Conservation (phyloP, 192 early-diverging fungal species). For the Linnemannia schmuckeri region DNA sequence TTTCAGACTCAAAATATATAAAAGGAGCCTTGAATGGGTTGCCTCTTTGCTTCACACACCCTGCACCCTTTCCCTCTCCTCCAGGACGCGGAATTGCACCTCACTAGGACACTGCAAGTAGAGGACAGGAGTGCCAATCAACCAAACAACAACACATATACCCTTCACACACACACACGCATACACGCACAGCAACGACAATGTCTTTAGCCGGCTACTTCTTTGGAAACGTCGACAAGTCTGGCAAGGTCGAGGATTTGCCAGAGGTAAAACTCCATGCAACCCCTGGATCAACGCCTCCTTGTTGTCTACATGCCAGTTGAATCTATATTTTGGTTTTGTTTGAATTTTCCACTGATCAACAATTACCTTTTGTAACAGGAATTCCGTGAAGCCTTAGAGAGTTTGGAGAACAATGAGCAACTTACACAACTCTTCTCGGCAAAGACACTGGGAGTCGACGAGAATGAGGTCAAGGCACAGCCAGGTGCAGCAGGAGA, state of each 20-base stretch:
- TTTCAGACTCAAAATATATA: not conserved
- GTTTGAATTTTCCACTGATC: not conserved
- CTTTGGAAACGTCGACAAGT: constrained; percentile 93
- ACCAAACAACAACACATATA: not conserved
- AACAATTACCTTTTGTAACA: constrained; percentile 25
- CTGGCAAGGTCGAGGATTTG: constrained; percentile 81
- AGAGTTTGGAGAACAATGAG: constrained; percentile 63
- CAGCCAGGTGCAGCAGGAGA: constrained; percentile 56
- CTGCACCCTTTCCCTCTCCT: not conserved
- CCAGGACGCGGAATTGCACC: constrained; percentile 1
- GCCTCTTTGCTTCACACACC: not conserved
- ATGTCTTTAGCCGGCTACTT: constrained; percentile 83
- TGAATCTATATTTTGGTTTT: not conserved
- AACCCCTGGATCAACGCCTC: not conserved
- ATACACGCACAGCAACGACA: not conserved
- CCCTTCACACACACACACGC: not conserved
- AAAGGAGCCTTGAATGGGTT: not conserved
- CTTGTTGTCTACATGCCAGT: not conserved
- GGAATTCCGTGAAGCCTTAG: constrained; percentile 68
- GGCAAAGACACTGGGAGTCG: constrained; percentile 66
- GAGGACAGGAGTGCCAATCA: not conserved
- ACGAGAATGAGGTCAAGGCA: constrained; percentile 56
- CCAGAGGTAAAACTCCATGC: constrained; percentile 53
- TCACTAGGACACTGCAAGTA: not conserved
- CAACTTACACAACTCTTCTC: constrained; percentile 66